Evolutionary conservation across 106 monocot genomes (phyloP), one percentile per base, ranked within the genome.

Genomic region (Chionographis japonica): DNA sequence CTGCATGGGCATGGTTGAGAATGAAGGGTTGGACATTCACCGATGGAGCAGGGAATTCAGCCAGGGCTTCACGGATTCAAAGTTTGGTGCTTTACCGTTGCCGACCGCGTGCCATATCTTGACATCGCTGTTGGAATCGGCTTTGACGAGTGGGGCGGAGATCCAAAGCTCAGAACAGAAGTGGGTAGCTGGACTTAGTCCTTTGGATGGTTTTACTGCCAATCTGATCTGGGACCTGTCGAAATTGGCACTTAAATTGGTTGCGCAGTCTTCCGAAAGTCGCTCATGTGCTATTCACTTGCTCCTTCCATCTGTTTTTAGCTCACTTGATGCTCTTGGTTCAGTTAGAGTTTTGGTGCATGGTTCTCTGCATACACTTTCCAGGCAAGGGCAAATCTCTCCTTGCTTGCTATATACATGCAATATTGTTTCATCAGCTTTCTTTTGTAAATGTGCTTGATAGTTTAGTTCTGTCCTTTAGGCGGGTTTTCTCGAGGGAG

Each of bases 171-270:
- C 20, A 36, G 68, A 66, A 36, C 60, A 64, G 60, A 50, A 53
- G n/a, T 19, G 67, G 40, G 66, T 59, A 7, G 62, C 43, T 12
- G 35, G 59, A 4, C 52, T 39, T 12, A 39, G 13, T 49, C 54
- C 58, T 62, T 37, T 68, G 8, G 54, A 62, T 58, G 12, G 3
- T 61, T 77, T 94, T 58, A 14, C 62, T 37, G 63, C 56, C 11
- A 88, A 83, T 66, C 53, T 94, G 56, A 66, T 83, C 0, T 85
- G 83, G 83, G 85, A 90, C 63, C 57, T 95, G 61, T 86, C 79
- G 3, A 68, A 51, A 43, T 61, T 85, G 70, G 74, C 71, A 3
- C 56, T 74, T 62, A 51, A 56, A 52, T 73, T 84, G 77, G 74
- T 95, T 49, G 64, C 60, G 13, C 79, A 78, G 56, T 53, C 64